phyloP scores from a whole-genome alignment of 2,329 filamentous ascomycete species.

The Colletotrichum caudatum region DNA sequence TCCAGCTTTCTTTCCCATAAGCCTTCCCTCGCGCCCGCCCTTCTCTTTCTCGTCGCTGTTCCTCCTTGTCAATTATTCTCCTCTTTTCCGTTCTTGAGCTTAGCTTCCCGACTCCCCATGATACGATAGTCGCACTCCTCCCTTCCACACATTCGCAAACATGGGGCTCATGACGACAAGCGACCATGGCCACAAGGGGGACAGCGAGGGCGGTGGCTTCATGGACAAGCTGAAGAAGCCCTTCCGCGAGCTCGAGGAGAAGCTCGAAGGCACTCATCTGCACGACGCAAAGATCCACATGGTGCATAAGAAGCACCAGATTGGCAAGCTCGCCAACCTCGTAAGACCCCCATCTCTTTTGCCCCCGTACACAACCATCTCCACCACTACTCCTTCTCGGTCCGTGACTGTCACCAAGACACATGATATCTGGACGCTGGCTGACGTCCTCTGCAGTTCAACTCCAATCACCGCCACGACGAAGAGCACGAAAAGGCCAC shows the following conservation, averaged over 20 bases:
- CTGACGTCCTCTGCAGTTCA: constrained; percentile 66
- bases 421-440: constrained; percentile 3
- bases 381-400: constrained; percentile 4
- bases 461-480: constrained; percentile 90
- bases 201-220: constrained; percentile 50
- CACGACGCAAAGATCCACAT: constrained; percentile 69
- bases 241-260: constrained; percentile 62
- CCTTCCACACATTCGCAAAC: neutral
- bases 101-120: constrained; percentile 13
- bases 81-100: constrained; percentile 11
- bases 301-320: constrained; percentile 72
- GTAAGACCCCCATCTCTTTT: constrained; percentile 53
- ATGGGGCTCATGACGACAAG: constrained; percentile 34
- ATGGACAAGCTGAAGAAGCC: constrained; percentile 63
- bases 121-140: neutral
- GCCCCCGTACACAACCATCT: neutral
- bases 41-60: constrained; percentile 11
- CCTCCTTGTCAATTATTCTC: constrained; percentile 28
- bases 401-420: neutral
- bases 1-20: constrained; percentile 38
- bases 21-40: constrained; percentile 26
- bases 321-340: constrained; percentile 73
- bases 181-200: constrained; percentile 35
- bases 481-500: constrained; percentile 89
- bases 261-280: constrained; percentile 65